phyloP scores from a whole-genome alignment of 2,329 filamentous ascomycete genomes.

The Diplodia scrobiculata region DNA sequence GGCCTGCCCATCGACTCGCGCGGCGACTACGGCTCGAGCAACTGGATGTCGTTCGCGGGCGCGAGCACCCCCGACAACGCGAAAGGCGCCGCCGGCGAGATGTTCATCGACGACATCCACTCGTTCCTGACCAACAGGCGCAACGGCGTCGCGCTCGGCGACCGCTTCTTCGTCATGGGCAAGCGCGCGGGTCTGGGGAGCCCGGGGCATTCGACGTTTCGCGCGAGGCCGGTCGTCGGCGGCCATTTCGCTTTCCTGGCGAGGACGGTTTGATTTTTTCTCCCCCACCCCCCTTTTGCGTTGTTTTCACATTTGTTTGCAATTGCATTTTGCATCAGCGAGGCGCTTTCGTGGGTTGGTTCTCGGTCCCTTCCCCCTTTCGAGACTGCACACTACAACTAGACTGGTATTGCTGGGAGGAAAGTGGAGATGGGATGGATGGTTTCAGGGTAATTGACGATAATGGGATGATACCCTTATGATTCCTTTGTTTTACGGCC shows the following conservation, averaged over 20 bases:
- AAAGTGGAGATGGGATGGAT: no score
- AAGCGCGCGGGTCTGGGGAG: constrained; percentile 31
- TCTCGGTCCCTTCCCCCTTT: no score
- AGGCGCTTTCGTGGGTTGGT: no score
- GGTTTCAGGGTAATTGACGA: no score
- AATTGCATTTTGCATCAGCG: no score
- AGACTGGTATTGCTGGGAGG: no score
- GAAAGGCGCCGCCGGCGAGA: constrained; percentile 19
- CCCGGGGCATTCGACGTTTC: constrained; percentile 36
- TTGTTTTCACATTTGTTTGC: no score
- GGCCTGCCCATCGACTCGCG: constrained; percentile 37
- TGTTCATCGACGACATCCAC: constrained; percentile 47
- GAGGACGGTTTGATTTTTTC: constrained; percentile 32
- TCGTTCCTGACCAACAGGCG: constrained; percentile 47
- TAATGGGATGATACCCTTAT: no score
- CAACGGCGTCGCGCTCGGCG: constrained; percentile 49
- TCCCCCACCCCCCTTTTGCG: no score
- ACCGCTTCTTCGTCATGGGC: constrained; percentile 47
- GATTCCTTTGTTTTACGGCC: no score
- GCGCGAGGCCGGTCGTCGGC: constrained; percentile 48
- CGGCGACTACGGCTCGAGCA: constrained; percentile 48
- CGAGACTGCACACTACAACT: no score
- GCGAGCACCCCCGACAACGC: constrained; percentile 29
- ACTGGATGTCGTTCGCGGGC: constrained; percentile 50
- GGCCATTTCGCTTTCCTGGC: constrained; percentile 50